Base-by-base conservation (phyloP, 495 filamentous ascomycete species). In the Xylaria sp. region DNA sequence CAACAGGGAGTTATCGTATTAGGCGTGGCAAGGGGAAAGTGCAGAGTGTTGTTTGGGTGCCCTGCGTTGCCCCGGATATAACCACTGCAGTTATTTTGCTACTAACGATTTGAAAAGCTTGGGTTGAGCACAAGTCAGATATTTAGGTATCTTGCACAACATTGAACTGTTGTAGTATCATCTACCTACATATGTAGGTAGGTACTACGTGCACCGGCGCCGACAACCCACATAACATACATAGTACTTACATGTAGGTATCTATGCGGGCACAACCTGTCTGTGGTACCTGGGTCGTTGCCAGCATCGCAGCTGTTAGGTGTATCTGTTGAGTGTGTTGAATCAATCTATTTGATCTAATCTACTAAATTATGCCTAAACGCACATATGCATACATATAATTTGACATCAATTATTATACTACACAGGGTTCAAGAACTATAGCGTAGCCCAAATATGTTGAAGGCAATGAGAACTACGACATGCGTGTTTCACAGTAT, bases 31-130 rank as follows among this genome's bases (percentile, higher is more conserved):
- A 37, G 11, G 19, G 43, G 35, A 43, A 37, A 37, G 31, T 31
- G 31, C 24, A n/a, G n/a, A n/a, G 17, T 1, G 14, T 4, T 31
- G 26, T 55, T 8, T 37, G 1, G 55, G 15, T 35, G 17, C 2
- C 29, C 31, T 43, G 7, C n/a, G 59, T 62, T 62, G 37, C n/a
- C n/a, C n/a, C 29, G 35, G 37, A 41, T 61, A 61, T 61, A 14
- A 21, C 11, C 21, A 61, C 12, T 59, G 58, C 11, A 61, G 2
- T 17, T 58, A 35, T 35, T 29, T 8, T 55, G 26, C 50, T 55
- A 11, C 50, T 3, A 55, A 31, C 26, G 1, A 52, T 29, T 24
- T 15, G 9, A 55, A 3, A 31, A 0, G 12, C 15, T 31, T 29
- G 5, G 50, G 24, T 55, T 15, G 9, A 17, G n/a, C n/a, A 29